phyloP scores from a whole-genome alignment of 2,329 filamentous ascomycete species.

The Hypoxylon sp. region DNA sequence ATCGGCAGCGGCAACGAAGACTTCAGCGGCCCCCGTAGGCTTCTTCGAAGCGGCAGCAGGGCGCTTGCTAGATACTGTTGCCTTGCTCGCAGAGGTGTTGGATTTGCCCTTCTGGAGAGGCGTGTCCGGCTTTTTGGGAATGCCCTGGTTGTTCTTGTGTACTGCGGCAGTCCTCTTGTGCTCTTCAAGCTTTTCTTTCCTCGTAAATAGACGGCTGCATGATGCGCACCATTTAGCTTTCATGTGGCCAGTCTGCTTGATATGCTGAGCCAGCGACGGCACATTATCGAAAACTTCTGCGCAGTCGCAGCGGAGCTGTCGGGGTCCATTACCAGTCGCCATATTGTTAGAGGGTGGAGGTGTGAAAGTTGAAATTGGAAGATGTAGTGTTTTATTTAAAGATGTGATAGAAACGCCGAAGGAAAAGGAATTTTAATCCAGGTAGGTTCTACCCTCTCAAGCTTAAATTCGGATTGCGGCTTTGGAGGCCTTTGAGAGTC shows the following conservation, averaged over 20 bases:
- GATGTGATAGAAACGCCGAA: background rate
- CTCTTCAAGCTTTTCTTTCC: constrained; percentile 2
- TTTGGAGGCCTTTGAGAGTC: constrained; percentile 22
- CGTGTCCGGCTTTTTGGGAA: background rate
- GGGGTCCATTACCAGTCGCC: constrained; percentile 10
- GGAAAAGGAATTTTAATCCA: background rate
- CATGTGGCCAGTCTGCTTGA: constrained; percentile 35
- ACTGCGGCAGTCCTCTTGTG: constrained; percentile 24
- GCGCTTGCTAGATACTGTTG: background rate
- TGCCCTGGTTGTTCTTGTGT: constrained; percentile 16
- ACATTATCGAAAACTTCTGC: constrained; percentile 14
- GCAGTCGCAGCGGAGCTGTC: constrained; percentile 29
- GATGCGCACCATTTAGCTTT: constrained; percentile 23
- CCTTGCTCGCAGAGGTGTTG: constrained; percentile 4
- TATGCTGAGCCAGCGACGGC: constrained; percentile 16
- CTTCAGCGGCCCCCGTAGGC: background rate
- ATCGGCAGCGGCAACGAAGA: background rate
- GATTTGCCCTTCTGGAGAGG: constrained; percentile 4
- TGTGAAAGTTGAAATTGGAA: background rate
- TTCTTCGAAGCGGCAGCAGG: background rate
- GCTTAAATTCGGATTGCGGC: constrained; percentile 10
- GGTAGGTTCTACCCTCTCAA: background rate
- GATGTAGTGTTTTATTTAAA: background rate
- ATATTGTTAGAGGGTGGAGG: constrained; percentile 9
- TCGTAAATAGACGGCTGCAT: constrained; percentile 22